Base-by-base conservation (phyloP, 2,329 filamentous ascomycete species). In the Knoxdaviesia capensis region DNA sequence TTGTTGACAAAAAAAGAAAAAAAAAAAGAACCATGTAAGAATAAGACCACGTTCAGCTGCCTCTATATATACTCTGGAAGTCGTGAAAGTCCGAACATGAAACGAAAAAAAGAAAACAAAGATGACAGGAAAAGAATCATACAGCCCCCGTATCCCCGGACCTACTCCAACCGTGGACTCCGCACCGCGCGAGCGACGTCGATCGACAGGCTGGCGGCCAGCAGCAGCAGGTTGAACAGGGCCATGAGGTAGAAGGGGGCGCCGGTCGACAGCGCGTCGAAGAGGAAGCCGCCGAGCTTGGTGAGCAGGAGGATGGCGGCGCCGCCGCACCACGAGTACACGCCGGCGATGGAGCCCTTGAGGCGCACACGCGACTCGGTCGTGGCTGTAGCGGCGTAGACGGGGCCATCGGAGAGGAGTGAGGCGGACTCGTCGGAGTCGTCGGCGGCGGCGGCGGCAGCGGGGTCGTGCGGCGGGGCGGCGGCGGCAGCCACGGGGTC, bases 221-320 rank as follows among this genome's bases (percentile, higher is more conserved):
- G 61, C 43, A 94, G 57, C 1, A 84, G 48, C 0, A 61, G 81
- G 54, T 96, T 96, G 56, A 96, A 96, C 0, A 64, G 64, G 0
- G 87, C 86, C 78, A 98, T 88, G 68, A 96, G 79, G 55, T 86
- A 94, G 56, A 98, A 96, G 1, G 90, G 90, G 7, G 83, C 81
- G 0, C 82, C 81, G 3, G 69, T 68, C 1, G 77, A 78, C 42
- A 77, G 63, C 20, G 59, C 66, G 56, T 98, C 90, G 53, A 96
- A 98, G 39, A 94, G 59, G 34, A 75, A 73, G 0, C 90, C 90
- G 8, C 90, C 90, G 4, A 90, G 58, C 60, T 98, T 98, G 0
- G 90, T 96, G 10, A 98, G 68, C 5, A 96, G 59, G 43, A 98
- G 58, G 41, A 98, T 98, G 0, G 87, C 90, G 1, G 77, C 80